Conservation (phyloP, 129 eudicot species). For the Pulicaria dysenterica region DNA sequence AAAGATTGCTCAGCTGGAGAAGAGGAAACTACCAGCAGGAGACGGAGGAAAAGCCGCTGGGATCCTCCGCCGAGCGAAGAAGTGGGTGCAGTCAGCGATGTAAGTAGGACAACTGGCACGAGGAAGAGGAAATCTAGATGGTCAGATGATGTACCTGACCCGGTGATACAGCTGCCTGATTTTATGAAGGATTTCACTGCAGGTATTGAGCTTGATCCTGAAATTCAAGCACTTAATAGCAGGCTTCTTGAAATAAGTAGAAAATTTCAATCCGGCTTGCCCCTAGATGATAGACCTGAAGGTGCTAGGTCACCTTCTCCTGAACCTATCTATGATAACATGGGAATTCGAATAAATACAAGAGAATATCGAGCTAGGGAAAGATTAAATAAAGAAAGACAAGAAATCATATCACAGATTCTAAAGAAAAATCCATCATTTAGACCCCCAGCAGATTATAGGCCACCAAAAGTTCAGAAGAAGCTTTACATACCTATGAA, state of each 20-base stretch:
- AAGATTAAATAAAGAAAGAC: conserved; percentile 69
- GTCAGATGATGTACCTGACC: conserved; percentile 74
- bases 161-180: conserved; percentile 66
- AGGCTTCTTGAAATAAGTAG: conserved; percentile 74
- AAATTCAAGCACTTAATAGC: conserved; percentile 67
- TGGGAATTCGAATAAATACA: conserved; percentile 82
- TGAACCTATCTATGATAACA: conserved; percentile 77
- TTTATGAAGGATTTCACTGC: conserved; percentile 76
- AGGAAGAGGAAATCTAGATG: conserved; percentile 68
- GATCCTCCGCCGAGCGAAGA: conserved; percentile 43
- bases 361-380: conserved; percentile 83
- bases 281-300: conserved; percentile 80
- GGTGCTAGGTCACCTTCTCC: conserved; percentile 93
- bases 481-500: conserved; percentile 91
- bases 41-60: conserved; percentile 39
- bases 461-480: conserved; percentile 77
- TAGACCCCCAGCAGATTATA: conserved; percentile 86
- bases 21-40: conserved; percentile 28
- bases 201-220: conserved; percentile 86
- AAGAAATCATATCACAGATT: conserved; percentile 71
- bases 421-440: conserved; percentile 70
- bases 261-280: conserved; percentile 65
- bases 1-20: conserved; percentile 38
- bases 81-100: conserved; percentile 23
- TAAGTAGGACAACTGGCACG: conserved; percentile 30